Conservation (phyloP, 257 asterid species). For the Cruciata laevipes region DNA sequence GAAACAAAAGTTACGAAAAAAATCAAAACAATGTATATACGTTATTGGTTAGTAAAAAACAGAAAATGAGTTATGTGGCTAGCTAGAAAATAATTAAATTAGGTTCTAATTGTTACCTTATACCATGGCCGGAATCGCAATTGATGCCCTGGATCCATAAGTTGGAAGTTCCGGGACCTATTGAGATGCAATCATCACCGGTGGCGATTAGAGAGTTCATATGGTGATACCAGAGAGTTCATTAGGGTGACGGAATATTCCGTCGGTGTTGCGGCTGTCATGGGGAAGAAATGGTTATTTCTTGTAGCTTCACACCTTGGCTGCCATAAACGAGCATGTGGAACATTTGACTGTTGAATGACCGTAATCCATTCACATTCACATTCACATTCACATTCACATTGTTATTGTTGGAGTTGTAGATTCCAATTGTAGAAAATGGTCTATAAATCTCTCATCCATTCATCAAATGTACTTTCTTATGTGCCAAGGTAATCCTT, state of each 20-base stretch:
- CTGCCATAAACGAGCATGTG: conserved; percentile 48
- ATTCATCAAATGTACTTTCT: no score
- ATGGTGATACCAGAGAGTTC: no score
- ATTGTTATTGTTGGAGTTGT: conserved; percentile 53
- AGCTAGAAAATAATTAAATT: no score
- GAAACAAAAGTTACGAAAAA: neutral
- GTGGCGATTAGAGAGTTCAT: no score
- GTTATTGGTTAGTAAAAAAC: no score
- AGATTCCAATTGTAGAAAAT: no score
- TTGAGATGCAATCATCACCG: conserved; percentile 60
- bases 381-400: no score
- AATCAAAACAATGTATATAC: no score
- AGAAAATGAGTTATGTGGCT: no score
- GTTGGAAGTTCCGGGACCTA: conserved; percentile 52
- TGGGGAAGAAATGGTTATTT: conserved; percentile 38
- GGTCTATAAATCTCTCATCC: no score
- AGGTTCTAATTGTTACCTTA: conserved; percentile 48
- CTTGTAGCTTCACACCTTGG: conserved; percentile 24
- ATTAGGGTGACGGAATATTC: no score
- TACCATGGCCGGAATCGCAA: conserved; percentile 77
- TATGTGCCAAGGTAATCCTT: no score
- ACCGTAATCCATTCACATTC: conserved; percentile 34
- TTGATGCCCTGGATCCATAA: conserved; percentile 46
- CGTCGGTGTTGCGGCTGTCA: conserved; percentile 64
- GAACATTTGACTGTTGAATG: conserved; percentile 48